A percentile compares a stretch with the other conserved stretches of the same genome.
These are phyloP conservation scores for Cryptomeria japonica DNA, from an alignment of 75 land plant species.

Conservation along the genomic window DNA sequence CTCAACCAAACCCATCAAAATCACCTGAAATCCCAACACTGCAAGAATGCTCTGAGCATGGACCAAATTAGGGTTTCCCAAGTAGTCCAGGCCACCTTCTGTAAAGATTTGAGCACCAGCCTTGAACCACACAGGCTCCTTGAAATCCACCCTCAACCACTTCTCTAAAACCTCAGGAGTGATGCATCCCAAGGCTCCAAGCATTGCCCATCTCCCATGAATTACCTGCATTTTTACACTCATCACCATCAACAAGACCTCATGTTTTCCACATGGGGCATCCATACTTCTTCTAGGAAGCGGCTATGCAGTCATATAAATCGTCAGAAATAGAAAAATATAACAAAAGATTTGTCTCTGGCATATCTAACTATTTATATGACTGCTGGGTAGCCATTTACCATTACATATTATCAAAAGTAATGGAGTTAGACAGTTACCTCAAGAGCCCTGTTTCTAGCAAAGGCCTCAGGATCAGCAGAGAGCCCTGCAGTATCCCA, in stretches of 20 bases:
- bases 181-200: slow-evolving; percentile 90
- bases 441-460: slow-evolving; percentile 89
- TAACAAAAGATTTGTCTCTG: too few relatives aligned
- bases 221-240: slow-evolving; percentile 53
- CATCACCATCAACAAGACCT: background rate
- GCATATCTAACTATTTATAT: too few relatives aligned
- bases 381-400: background rate
- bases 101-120: slow-evolving; percentile 96
- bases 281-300: background rate
- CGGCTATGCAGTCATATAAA: too few relatives aligned
- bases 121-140: slow-evolving; percentile 97
- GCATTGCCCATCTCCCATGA: slow-evolving; percentile 96
- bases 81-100: slow-evolving; percentile 93
- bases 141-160: slow-evolving; percentile 77
- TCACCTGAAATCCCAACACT: slow-evolving; percentile 76
- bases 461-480: slow-evolving; percentile 95
- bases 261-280: background rate
- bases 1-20: slow-evolving; percentile 91
- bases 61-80: slow-evolving; percentile 91
- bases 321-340: too few relatives aligned
- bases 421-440: slow-evolving; percentile 23
- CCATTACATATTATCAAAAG: background rate
- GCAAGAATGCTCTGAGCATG: slow-evolving; percentile 97
- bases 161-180: slow-evolving; percentile 85
- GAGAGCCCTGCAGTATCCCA: slow-evolving; percentile 98